A percentile compares a stretch with the other conserved stretches of the same genome.
Evolutionary conservation across 768 basidiomycete genomes (phyloP).

Genomic region (Podaxis mareebaensis): DNA sequence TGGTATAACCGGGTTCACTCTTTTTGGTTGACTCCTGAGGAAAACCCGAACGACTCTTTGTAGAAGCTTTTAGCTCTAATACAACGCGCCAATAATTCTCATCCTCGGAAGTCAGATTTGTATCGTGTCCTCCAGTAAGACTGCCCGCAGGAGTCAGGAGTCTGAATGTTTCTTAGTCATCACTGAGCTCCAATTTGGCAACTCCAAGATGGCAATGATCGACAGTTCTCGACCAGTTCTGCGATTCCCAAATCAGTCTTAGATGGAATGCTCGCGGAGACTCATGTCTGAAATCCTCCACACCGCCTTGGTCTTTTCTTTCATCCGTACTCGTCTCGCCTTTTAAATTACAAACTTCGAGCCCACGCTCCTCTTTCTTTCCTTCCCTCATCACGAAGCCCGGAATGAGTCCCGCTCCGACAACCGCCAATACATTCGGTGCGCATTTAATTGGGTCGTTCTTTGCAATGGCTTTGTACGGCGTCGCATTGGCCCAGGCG

Average conservation of each 20-base stretch:
- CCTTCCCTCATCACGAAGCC: background rate
- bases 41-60: too few species aligned
- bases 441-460: conserved; percentile 23
- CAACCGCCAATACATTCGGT: conserved; percentile 21
- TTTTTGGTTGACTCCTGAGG: too few species aligned
- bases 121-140: too few species aligned
- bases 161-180: too few species aligned
- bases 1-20: too few species aligned
- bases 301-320: background rate
- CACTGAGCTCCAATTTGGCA: too few species aligned
- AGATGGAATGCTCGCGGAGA: background rate
- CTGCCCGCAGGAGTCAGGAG: too few species aligned
- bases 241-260: background rate
- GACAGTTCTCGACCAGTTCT: too few species aligned
- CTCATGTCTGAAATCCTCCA: background rate
- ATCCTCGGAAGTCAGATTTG: too few species aligned
- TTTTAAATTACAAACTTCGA: background rate
- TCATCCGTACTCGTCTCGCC: background rate
- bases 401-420: background rate
- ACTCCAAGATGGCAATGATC: too few species aligned
- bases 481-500: conserved; percentile 26
- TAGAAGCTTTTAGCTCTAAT: too few species aligned
- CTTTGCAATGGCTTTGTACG: conserved; percentile 27
- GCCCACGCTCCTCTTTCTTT: background rate
- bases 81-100: too few species aligned